Percentiles rank a stretch among this genome's conserved stretches.
Evolutionary conservation across 1,139 yeast species (phyloP).

Genomic region (Pichia sp.): DNA sequence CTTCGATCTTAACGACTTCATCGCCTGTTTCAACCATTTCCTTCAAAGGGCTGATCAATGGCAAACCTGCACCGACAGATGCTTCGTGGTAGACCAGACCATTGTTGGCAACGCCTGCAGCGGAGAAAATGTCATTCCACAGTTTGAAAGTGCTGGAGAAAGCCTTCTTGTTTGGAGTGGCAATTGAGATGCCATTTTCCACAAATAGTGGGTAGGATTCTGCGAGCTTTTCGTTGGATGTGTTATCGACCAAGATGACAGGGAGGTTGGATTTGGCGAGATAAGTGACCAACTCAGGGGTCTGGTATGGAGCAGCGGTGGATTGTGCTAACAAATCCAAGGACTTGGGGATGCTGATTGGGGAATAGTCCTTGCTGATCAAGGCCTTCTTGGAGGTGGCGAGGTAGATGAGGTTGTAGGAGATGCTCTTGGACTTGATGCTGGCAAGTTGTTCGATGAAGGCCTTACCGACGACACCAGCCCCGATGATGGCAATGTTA

Average conservation of each 20-base stretch:
- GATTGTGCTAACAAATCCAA: conserved; percentile 40
- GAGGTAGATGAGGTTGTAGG: conserved; percentile 72
- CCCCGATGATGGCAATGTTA: conserved; percentile 78
- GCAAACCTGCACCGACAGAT: conserved; percentile 98
- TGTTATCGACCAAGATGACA: conserved; percentile 85
- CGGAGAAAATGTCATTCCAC: conserved; percentile 72
- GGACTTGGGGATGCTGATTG: conserved; percentile 64
- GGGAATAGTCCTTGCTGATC: conserved; percentile 61
- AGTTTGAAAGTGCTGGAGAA: conserved; percentile 73
- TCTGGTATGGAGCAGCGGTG: conserved; percentile 48
- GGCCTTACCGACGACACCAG: conserved; percentile 94
- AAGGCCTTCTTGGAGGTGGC: conserved; percentile 72
- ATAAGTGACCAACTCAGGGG: conserved; percentile 55
- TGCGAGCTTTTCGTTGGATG: conserved; percentile 78
- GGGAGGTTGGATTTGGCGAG: conserved; percentile 68
- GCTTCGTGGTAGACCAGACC: conserved; percentile 94
- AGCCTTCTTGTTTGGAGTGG: conserved; percentile 97
- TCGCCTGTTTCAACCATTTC: conserved; percentile 92
- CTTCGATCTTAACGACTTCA: conserved; percentile 84
- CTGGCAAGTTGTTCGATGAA: conserved; percentile 68
- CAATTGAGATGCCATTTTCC: conserved; percentile 78
- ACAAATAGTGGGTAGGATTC: conserved; percentile 70
- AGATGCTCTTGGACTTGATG: conserved; percentile 35
- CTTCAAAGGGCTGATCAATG: conserved; percentile 80
- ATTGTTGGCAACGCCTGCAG: conserved; percentile 42